Evolutionary conservation across 139 green algal species (phyloP).

Genomic region (Microglena sp.): DNA sequence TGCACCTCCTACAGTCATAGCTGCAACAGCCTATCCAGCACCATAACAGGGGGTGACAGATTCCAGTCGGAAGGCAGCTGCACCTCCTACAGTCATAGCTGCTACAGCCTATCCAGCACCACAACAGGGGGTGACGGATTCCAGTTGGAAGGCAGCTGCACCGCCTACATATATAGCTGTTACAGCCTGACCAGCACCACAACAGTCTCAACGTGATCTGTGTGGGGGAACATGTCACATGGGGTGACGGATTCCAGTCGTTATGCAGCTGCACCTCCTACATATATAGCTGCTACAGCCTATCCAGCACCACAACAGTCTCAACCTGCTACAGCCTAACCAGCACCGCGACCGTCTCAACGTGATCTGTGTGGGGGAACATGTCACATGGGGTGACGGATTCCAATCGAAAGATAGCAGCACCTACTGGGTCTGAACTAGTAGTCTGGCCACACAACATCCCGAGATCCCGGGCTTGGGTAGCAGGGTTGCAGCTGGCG

Average conservation of each 20-base stretch:
- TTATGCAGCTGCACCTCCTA: too few species aligned
- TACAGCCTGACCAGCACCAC: conserved; percentile 45
- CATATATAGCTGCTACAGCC: too few species aligned
- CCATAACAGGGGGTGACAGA: too few species aligned
- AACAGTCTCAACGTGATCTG: conserved; percentile 67
- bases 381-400: conserved; percentile 63
- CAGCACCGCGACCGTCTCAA: conserved; percentile 67
- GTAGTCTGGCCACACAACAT: conserved; percentile 19
- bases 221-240: conserved; percentile 82
- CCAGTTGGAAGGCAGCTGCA: too few species aligned
- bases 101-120: too few species aligned
- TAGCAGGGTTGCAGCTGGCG: conserved; percentile 76
- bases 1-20: too few species aligned
- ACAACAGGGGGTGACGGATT: too few species aligned
- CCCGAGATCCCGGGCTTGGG: conserved; percentile 51
- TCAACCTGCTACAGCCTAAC: conserved; percentile 20
- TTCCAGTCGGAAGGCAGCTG: too few species aligned
- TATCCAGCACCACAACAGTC: too few species aligned
- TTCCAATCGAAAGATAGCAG: conserved; percentile 24
- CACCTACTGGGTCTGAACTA: background rate
- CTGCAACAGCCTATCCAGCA: too few species aligned
- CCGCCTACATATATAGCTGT: too few species aligned
- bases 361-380: conserved; percentile 77
- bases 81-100: too few species aligned
- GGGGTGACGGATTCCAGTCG: conserved; percentile 34